Evolutionary conservation across 2,329 filamentous ascomycete species (phyloP), one percentile per base, ranked within the genome.

Genomic region (Neonectria coccinea): DNA sequence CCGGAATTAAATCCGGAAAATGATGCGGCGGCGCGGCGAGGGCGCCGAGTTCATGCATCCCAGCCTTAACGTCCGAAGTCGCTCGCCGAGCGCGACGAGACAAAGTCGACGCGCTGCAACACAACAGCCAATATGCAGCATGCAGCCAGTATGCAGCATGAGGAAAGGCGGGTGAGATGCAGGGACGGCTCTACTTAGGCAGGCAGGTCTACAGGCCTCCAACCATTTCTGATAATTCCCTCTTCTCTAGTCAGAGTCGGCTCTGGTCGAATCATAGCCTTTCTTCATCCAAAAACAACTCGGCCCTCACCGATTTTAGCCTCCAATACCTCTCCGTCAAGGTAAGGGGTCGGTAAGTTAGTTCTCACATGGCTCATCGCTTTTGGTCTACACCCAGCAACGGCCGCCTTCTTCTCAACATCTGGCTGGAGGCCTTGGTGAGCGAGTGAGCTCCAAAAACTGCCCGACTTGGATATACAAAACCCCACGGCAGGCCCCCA

Each of bases 61-160:
- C 50, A 70, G 64, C 65, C 64, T 68, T 65, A 64, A 64, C 56
- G 65, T 69, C 72, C 72, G 72, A 74, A 69, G 55, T 73, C 69
- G 72, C 72, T 70, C 66, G 68, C 60, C 59, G 66, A 65, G 25
- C 48, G 56, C 60, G 66, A 66, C 65, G 58, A 62, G 56, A 51
- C 52, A 51, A 39, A 29, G 55, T 55, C 45, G 33, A 51, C 56
- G 44, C 57, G 44, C 57, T 53, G 56, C 57, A 64, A 52, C 42
- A 14, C 29, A 39, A 50, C 53, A 45, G 54, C 20, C 25, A 56
- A 11, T 33, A 41, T 36, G 10, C 27, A 33, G 11, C 22, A 45
- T 33, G 20, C 45, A 42, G 36, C 10, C 45, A 42, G 36, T 16
- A 14, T 25, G 22, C 55, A 45, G 44, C 41, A 42, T 50, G 36